A percentile compares a stretch with the other conserved stretches of the same genome.
These are phyloP conservation scores for Ensete ventricosum DNA, from an alignment of 176 grass and related monocot species.

Conservation along the genomic window DNA sequence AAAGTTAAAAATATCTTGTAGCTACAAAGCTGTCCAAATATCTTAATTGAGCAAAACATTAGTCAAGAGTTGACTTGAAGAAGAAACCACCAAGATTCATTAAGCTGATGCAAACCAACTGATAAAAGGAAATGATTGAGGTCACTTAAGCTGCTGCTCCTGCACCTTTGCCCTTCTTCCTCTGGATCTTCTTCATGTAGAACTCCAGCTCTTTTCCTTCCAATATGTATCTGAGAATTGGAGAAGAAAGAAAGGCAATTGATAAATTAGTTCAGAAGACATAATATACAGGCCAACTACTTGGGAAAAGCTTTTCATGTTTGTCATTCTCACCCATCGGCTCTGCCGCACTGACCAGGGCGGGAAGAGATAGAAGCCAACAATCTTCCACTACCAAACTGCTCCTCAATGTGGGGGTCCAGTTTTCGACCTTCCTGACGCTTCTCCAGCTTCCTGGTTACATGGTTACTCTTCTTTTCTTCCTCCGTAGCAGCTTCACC, in stretches of 20 bases:
- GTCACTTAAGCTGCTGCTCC: conserved; percentile 12
- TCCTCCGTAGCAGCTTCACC: conserved; percentile 55
- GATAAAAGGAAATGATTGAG: not conserved
- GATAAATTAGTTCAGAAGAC: no score
- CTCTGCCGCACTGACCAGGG: conserved; percentile 77
- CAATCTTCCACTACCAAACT: conserved; percentile 64
- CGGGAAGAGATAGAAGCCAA: conserved; percentile 79
- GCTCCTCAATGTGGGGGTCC: conserved; percentile 74
- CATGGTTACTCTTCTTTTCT: conserved; percentile 68
- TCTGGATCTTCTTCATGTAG: conserved; percentile 87
- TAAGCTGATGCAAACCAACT: not conserved
- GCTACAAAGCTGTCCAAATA: not conserved
- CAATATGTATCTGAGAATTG: conserved; percentile 49
- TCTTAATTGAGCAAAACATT: not conserved
- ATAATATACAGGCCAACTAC: no score
- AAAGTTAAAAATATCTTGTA: not conserved
- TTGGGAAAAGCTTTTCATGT: not conserved
- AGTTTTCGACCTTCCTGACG: conserved; percentile 51
- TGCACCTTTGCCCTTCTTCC: conserved; percentile 83
- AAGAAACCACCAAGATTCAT: not conserved
- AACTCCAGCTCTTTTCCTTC: conserved; percentile 90
- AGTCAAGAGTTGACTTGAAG: not conserved
- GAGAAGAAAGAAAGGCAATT: not conserved
- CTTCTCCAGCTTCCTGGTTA: conserved; percentile 68
- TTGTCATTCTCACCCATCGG: conserved; percentile 46